Base-by-base conservation (phyloP, 768 basidiomycete genomes). In the Peribolospora baueri region DNA sequence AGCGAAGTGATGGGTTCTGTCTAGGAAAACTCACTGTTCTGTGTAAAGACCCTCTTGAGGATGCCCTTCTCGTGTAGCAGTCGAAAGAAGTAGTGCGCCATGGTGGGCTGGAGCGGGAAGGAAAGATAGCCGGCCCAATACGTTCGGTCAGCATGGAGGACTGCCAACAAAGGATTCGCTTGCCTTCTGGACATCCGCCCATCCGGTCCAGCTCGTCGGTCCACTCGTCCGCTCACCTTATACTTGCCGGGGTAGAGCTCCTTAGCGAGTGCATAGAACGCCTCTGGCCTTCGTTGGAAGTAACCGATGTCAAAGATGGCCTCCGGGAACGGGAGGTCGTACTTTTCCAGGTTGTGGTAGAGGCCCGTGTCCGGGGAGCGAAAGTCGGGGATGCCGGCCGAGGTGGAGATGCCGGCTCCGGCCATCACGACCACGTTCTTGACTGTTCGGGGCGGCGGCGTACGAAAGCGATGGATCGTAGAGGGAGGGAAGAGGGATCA, bases 281-380 rank as follows among this genome's bases (percentile, higher is more conserved):
- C 66, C 58, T 67, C 54, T 4, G 62, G 63, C 5, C 52, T 11
- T 11, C 61, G 53, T 2, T 50, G 7, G 39, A 58, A 57, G 70
- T 80, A 97, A 51, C 71, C 70, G 62, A 97, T 81, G 60, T 95
- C 84, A 62, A 97, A 97, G 40, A 95, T 88, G 0, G 90, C 90
- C 63, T 97, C 90, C 0, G 90, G 87, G 62, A 82, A 8, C 4
- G 13, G 37, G 11, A 71, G 61, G 46, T 69, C 64, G 57, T 70
- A 65, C 14, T 62, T 61, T 51, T 65, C 61, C 1, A 72, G 63
- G 56, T 71, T 72, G 48, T 62, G 61, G 60, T 71, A 72, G 13
- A 72, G 59, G 0, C 86, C 87, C 42, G 86, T 88, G 36, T 78
- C 75, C 0, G 84, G 82, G 7, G 82, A 83, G 58, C 88, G 71